Evolutionary conservation across 805 yeast genomes (phyloP).

Genomic region (Saccharomycopsis olivae): DNA sequence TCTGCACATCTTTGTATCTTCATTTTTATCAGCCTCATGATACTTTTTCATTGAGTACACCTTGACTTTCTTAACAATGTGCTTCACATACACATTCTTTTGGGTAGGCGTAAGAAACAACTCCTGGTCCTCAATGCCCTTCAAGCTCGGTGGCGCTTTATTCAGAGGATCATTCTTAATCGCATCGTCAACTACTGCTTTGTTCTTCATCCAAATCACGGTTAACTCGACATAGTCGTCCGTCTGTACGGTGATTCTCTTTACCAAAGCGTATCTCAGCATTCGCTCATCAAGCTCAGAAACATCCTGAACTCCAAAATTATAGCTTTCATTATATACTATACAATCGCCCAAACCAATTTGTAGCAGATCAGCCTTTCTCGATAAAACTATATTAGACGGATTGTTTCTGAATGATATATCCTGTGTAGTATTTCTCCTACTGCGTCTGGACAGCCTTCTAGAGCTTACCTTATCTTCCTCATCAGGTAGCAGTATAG

Average conservation of each 20-base stretch:
- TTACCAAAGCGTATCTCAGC: slow-evolving; percentile 6
- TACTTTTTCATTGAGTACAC: slow-evolving; percentile 1
- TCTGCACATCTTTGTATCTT: slow-evolving; percentile 30
- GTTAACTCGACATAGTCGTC: slow-evolving; percentile 10
- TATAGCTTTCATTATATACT: slow-evolving; percentile 1
- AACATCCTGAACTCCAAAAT: too few relatives aligned
- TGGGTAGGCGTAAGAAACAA: slow-evolving; percentile 11
- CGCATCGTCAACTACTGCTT: slow-evolving; percentile 1
- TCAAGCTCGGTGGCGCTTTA: background rate
- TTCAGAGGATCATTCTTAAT: background rate
- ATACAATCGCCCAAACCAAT: slow-evolving; percentile 13
- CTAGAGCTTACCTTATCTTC: background rate
- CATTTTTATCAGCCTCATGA: slow-evolving; percentile 12
- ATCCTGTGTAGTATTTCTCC: background rate
- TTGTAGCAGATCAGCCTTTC: slow-evolving; percentile 7
- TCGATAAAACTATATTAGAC: slow-evolving; percentile 3
- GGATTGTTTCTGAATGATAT: slow-evolving; percentile 8
- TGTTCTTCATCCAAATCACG: slow-evolving; percentile 1
- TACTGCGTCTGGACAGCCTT: background rate
- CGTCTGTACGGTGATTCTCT: slow-evolving; percentile 5
- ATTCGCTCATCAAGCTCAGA: background rate
- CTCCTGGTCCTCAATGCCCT: slow-evolving; percentile 4
- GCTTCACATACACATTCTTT: slow-evolving; percentile 1
- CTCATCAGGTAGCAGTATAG: background rate
- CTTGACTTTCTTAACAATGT: slow-evolving; percentile 5